Evolutionary conservation across 2,329 filamentous ascomycete genomes (phyloP), one percentile per base, ranked within the genome.

Genomic region (Neonectria coccinea): DNA sequence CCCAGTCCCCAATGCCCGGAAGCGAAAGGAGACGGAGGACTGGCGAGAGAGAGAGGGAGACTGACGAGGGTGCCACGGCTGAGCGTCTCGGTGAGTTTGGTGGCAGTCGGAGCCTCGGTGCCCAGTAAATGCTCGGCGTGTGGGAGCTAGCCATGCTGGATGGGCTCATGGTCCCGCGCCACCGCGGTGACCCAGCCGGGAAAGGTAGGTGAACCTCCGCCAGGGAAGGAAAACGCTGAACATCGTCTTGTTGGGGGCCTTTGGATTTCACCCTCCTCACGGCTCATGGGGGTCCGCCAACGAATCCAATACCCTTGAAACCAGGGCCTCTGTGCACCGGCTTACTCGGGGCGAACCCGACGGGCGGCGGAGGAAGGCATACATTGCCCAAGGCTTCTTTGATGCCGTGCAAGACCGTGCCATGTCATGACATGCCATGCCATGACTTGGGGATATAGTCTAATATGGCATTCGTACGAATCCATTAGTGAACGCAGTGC

Each of bases 51-150:
- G 31, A 53, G 16, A 25, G 25, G 25, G 25, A 25, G 25, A 25
- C 39, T 52, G 58, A 27, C 48, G 27, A 51, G 20, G 42, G 55
- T 63, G 60, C 33, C 45, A 51, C 64, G 68, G 67, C 57, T 39
- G 64, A 69, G 64, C 64, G 60, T 62, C 66, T 71, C 64, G 71
- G 67, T 73, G 70, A 73, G 71, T 67, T 73, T 71, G 60, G 65
- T 62, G 54, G 63, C 39, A 52, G 55, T 45, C 59, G 64, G 62
- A 56, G 64, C 50, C 53, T 6, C 56, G 47, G 50, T 47, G 51
- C 57, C 59, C 54, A 72, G 64, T 51, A 45, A 59, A 63, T 60
- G 59, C 62, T 53, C 57, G 48, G 64, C 65, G 56, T 68, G 66
- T 59, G 54, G 63, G 53, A 65, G 62, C 57, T 45, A 63, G 53